Evolutionary conservation across 805 yeast species (phyloP).

Genomic region (Wilhelminamyces savonicus): DNA sequence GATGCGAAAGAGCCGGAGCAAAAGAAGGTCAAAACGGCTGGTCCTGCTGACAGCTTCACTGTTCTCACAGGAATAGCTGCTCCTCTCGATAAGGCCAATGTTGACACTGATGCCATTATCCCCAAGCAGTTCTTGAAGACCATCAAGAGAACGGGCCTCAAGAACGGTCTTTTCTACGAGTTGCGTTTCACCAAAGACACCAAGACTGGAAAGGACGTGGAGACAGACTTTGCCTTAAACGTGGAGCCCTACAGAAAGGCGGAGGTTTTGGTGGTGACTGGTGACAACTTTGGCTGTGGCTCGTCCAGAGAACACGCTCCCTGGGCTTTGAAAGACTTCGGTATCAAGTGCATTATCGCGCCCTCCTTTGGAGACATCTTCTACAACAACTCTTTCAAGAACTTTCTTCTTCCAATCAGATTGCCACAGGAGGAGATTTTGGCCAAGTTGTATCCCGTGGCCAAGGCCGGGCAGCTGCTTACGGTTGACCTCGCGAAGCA

Average conservation of each 20-base stretch:
- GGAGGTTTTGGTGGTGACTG: conserved; percentile 81
- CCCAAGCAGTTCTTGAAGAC: conserved; percentile 98
- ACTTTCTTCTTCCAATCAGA: conserved; percentile 90
- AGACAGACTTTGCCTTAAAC: conserved; percentile 89
- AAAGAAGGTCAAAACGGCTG: conserved; percentile 12
- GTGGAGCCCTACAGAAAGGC: conserved; percentile 77
- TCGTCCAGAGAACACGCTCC: conserved; percentile 99
- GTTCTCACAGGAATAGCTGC: conserved; percentile 85
- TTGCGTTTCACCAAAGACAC: conserved; percentile 65
- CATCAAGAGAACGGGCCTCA: conserved; percentile 93
- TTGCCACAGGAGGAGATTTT: conserved; percentile 71
- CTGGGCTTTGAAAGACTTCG: conserved; percentile 98
- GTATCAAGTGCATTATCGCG: conserved; percentile 91
- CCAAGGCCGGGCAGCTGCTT: conserved; percentile 62
- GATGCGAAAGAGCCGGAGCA: conserved; percentile 14
- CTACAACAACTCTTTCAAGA: conserved; percentile 95
- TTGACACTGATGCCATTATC: conserved; percentile 97
- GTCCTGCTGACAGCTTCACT: conserved; percentile 64
- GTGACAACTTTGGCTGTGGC: conserved; percentile 98
- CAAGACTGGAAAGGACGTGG: conserved; percentile 61
- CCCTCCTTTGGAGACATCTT: conserved; percentile 98
- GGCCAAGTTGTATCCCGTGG: conserved; percentile 72
- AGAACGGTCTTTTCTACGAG: conserved; percentile 85
- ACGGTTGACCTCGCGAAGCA: conserved; percentile 85
- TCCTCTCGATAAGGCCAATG: conserved; percentile 89